A percentile compares a stretch with the other conserved stretches of the same genome.
These are phyloP conservation scores for Trametes cubensis DNA, from an alignment of 768 basidiomycete species.

Conservation along the genomic window DNA sequence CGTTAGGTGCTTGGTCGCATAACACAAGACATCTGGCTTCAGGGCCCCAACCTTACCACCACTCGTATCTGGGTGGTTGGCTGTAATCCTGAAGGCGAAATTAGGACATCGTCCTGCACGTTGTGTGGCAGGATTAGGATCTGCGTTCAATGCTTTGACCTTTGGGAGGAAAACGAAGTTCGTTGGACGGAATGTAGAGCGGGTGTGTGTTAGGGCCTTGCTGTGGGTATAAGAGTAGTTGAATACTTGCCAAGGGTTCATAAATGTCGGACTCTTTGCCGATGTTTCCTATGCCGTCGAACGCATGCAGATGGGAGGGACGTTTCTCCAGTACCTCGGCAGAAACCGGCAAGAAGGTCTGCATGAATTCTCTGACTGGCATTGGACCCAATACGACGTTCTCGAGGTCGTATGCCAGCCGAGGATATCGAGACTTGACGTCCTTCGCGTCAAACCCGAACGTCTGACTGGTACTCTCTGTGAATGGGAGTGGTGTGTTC, in stretches of 20 bases:
- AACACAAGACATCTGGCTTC: conserved; percentile 7
- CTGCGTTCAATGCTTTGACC: no score
- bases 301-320: not conserved
- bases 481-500: not conserved
- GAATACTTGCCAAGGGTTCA: not conserved
- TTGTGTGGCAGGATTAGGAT: no score
- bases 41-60: not conserved
- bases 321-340: not conserved
- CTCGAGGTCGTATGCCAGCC: not conserved
- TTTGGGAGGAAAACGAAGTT: no score
- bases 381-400: conserved; percentile 4
- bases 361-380: conserved; percentile 7
- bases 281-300: not conserved
- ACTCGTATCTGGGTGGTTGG: not conserved
- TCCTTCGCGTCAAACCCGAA: conserved; percentile 6
- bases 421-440: not conserved
- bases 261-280: not conserved
- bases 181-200: no score
- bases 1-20: not conserved
- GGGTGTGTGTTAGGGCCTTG: not conserved
- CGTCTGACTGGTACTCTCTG: conserved; percentile 2
- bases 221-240: not conserved
- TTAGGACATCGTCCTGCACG: conserved; percentile 1
- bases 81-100: not conserved
- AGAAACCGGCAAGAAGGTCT: not conserved